These are phyloP conservation scores for Amphichorda felina DNA, from an alignment of 2,329 filamentous ascomycete species.

Conservation along the genomic window DNA sequence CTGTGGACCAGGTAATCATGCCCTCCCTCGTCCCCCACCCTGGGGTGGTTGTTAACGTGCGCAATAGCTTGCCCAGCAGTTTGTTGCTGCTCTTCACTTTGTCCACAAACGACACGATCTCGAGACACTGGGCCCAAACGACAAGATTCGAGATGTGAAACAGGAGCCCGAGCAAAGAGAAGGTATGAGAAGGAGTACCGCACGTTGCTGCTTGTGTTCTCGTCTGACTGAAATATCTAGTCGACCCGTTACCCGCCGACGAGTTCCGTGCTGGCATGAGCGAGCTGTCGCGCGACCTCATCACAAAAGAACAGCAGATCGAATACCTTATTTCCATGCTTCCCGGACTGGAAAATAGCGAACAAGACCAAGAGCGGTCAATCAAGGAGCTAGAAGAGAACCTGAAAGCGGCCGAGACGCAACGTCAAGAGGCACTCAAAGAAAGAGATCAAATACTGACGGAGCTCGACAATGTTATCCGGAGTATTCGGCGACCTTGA, in stretches of 20 bases:
- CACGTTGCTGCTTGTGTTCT: too few relatives aligned
- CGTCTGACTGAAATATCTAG: constrained; percentile 17
- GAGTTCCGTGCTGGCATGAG: constrained; percentile 56
- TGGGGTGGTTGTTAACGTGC: constrained; percentile 1
- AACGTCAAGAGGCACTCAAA: constrained; percentile 49
- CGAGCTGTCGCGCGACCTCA: constrained; percentile 65
- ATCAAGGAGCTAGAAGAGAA: constrained; percentile 56
- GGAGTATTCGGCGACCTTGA: constrained; percentile 47
- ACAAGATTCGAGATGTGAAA: constrained; percentile 48
- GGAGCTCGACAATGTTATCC: constrained; percentile 49
- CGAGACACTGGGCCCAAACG: constrained; percentile 42
- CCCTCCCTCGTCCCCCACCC: background rate
- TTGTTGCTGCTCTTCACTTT: constrained; percentile 55
- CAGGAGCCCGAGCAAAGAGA: constrained; percentile 41
- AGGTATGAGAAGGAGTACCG: constrained; percentile 19
- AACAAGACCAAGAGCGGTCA: constrained; percentile 60
- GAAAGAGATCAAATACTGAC: constrained; percentile 50
- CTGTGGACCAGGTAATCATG: constrained; percentile 59
- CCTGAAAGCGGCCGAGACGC: constrained; percentile 48
- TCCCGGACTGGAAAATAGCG: constrained; percentile 68
- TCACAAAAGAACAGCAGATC: constrained; percentile 74
- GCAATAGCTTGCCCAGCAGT: constrained; percentile 52
- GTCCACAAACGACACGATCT: constrained; percentile 59
- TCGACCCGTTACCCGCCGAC: constrained; percentile 49
- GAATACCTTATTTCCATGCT: constrained; percentile 64